Evolutionary conservation across 768 basidiomycete genomes (phyloP).

Genomic region (Ephemerocybe angulata): DNA sequence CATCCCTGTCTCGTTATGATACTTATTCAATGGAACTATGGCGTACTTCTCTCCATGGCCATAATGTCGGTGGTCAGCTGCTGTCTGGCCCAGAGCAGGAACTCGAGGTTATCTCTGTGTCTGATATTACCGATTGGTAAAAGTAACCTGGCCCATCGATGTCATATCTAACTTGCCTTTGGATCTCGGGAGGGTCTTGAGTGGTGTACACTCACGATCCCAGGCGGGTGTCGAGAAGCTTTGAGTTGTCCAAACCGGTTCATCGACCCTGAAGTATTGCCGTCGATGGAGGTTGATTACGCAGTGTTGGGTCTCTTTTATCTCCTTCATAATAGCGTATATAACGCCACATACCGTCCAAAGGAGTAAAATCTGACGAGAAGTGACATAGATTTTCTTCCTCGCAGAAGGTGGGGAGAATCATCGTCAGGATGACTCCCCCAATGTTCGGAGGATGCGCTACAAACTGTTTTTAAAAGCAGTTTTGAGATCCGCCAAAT

Average conservation of each 20-base stretch:
- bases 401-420: not conserved
- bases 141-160: not conserved
- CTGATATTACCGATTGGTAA: conserved; percentile 3
- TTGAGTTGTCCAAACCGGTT: not conserved
- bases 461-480: not conserved
- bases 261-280: not conserved
- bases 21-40: not conserved
- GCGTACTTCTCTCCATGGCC: not conserved
- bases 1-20: not conserved
- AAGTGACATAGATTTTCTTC: not conserved
- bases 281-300: not conserved
- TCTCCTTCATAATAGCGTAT: not conserved
- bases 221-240: not conserved
- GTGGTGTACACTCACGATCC: not conserved
- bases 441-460: not conserved
- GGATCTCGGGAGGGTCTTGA: not conserved
- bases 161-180: not conserved
- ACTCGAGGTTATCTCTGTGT: not conserved
- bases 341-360: not conserved
- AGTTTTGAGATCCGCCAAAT: conserved; percentile 6
- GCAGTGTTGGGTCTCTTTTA: not conserved
- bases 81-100: not conserved
- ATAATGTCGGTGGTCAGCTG: not conserved
- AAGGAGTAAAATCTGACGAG: not conserved
- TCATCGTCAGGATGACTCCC: not conserved